Evolutionary conservation across 2,329 filamentous ascomycete species (phyloP), one percentile per base, ranked within the genome.

Genomic region (Hymenoscyphus occultus): DNA sequence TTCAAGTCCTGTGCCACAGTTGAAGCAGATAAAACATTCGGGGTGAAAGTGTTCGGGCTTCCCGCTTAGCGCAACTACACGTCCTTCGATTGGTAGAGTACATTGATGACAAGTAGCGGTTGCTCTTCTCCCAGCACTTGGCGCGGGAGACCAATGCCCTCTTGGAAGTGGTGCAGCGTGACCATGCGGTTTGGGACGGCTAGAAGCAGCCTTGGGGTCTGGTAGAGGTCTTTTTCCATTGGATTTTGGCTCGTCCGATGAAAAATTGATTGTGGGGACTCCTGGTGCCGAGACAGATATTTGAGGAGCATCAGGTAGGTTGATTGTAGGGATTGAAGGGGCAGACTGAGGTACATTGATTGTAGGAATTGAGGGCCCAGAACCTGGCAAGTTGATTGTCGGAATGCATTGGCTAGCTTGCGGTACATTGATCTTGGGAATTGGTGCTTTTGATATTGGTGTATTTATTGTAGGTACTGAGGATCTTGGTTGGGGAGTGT

Each of bases 1-100:
- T 79, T 99, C 95, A 19, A 99, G 89, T 22, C 88, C 85, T 10
- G 93, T 96, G 39, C 89, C 88, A 76, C 95, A 99, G 66, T 91
- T 85, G 76, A 92, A 90, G 80, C 95, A 99, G 56, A 86, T 84
- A 80, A 99, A 98, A 78, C 95, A 99, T 69, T 93, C 87, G 0
- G 95, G 93, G 72, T 99, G 95, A 76, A 98, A 98, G 22, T 93
- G 90, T 72, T 88, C 84, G 3, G 79, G 73, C 48, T 85, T 83
- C 32, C 92, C 92, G 1, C 88, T 88, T 6, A 97, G 87, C 4
- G 90, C 91, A 28, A 98, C 90, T 69, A 97, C 94, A 64, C 94
- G 91, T 2, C 95, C 95, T 65, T 95, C 88, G 70, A 99, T 98
- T 0, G 92, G 88, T 22, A 90, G 82, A 10, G 87, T 84, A 75